These are phyloP conservation scores for Albophoma yamanashiensis DNA, from an alignment of 2,329 filamentous ascomycete genomes.

Conservation along the genomic window DNA sequence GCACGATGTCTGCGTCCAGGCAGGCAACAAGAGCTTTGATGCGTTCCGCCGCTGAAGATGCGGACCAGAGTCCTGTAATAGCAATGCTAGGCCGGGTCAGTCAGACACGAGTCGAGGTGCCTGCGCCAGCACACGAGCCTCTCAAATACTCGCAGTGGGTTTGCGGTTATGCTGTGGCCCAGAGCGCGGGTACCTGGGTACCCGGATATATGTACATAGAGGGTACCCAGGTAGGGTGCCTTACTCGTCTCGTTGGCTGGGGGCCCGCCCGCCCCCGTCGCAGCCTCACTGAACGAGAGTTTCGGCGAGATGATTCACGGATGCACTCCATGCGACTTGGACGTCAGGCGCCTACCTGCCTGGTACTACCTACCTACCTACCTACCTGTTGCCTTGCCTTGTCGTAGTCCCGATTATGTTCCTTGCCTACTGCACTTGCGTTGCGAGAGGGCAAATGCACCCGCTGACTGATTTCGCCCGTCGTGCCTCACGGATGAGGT, in stretches of 20 bases:
- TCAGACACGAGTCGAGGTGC: conserved; percentile 1
- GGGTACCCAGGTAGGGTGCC: background rate
- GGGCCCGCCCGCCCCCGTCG: background rate
- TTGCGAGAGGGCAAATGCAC: background rate
- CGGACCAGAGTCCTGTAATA: conserved; percentile 15
- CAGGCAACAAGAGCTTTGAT: conserved; percentile 19
- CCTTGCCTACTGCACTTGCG: background rate
- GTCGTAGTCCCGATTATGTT: too few relatives aligned
- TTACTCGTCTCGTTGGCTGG: too few relatives aligned
- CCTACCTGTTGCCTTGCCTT: too few relatives aligned
- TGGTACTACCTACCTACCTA: too few relatives aligned
- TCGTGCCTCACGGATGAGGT: background rate
- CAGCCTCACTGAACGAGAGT: background rate
- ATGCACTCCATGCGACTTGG: background rate
- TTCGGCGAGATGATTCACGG: background rate
- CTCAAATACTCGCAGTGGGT: background rate
- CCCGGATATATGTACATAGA: background rate
- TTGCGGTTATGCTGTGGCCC: conserved; percentile 1
- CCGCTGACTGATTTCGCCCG: background rate
- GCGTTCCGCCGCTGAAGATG: conserved; percentile 16
- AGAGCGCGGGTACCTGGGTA: background rate
- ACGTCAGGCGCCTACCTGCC: too few relatives aligned
- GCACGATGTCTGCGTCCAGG: conserved; percentile 27
- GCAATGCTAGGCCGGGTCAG: background rate
- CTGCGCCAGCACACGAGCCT: background rate